These are phyloP conservation scores for Colletotrichum noveboracense DNA, from an alignment of 2,329 filamentous ascomycete species.

Conservation along the genomic window DNA sequence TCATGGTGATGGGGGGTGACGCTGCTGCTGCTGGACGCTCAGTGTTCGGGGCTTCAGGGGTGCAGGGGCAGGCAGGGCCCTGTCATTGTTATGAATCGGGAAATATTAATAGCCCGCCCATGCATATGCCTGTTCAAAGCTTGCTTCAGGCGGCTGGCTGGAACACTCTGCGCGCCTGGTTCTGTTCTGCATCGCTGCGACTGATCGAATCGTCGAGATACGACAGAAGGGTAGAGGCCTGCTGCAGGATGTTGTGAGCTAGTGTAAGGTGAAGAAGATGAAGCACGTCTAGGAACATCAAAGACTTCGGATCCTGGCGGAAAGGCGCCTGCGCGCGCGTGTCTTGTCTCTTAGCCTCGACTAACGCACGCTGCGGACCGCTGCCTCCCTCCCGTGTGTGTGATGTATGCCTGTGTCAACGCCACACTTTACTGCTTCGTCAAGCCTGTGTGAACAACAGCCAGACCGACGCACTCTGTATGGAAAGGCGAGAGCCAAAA, in stretches of 20 bases:
- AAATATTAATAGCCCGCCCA: constrained; percentile 17
- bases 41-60: background rate
- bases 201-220: background rate
- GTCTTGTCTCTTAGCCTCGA: background rate
- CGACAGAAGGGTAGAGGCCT: background rate
- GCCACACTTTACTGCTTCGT: background rate
- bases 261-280: background rate
- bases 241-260: background rate
- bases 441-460: background rate
- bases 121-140: constrained; percentile 1
- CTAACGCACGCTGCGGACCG: background rate
- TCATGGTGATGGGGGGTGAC: background rate
- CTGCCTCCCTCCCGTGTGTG: background rate
- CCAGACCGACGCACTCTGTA: background rate
- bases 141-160: background rate
- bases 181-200: background rate
- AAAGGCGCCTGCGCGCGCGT: background rate
- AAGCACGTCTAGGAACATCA: background rate
- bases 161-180: background rate
- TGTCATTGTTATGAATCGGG: background rate
- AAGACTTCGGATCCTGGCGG: background rate
- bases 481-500: background rate
- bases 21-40: background rate
- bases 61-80: background rate
- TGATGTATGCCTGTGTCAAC: background rate